Evolutionary conservation across 139 green algal genomes (phyloP), one percentile per base, ranked within the genome.

Genomic region (Chlamydomonas sphaeroides): DNA sequence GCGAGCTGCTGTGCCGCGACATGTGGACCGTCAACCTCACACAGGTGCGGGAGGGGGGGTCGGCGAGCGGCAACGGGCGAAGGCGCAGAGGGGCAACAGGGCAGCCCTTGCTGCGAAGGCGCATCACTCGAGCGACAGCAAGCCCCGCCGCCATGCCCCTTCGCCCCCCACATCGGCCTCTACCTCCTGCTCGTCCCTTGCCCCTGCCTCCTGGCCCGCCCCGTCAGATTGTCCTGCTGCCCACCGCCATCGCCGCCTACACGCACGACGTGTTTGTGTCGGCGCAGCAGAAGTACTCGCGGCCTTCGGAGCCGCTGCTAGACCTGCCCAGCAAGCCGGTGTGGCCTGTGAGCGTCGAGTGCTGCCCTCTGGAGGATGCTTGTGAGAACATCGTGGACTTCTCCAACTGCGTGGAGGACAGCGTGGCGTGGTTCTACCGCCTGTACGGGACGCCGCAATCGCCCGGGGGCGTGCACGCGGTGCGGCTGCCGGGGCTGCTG

Each of bases 1-100:
- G 81, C 79, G 72, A 69, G 15, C 67, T 91, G 35, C 68, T 92
- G 36, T 92, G 88, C 83, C 63, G 84, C 18, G 88, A 92, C 80
- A 80, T 88, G 62, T 48, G 39, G 41, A 45, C 73, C 0, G 56
- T 87, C 14, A 86, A 83, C 4, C 71, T 77, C 26, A 33, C 11
- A 10, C 45, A 14, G 11, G 45, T 53, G 45, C 45, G 10, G 45
- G 45, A 21, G 45, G 11, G 10, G 45, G 11, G 11, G 11, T 53
- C 45, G 45, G 45, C 45, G 45, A n/a, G n/a, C n/a, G n/a, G n/a
- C n/a, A n/a, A n/a, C n/a, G n/a, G n/a, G n/a, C n/a, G n/a, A n/a
- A n/a, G n/a, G n/a, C n/a, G n/a, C n/a, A n/a, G n/a, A n/a, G n/a
- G n/a, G n/a, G n/a, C n/a, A n/a, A n/a, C n/a, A n/a, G n/a, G n/a